Base-by-base conservation (phyloP, 768 basidiomycete genomes). In the Rhizopogon roseolus region DNA sequence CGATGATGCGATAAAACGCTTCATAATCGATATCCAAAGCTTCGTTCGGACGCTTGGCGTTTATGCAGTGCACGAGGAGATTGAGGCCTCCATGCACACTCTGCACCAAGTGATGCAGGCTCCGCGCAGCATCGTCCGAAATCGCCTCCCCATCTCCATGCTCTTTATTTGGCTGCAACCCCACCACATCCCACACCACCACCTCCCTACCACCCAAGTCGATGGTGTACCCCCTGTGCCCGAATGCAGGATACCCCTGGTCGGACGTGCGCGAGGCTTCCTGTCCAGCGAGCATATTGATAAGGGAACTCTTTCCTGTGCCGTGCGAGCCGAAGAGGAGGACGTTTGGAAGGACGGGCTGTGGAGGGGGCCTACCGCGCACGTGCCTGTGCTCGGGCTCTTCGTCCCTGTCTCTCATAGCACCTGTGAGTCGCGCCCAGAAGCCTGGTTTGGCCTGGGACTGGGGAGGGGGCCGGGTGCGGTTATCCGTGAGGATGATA, bases 281-380 rank as follows among this genome's bases (percentile, higher is more conserved):
- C 6, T 38, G 6, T 9, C 65, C 67, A 2, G 61, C 64, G 17
- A 78, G 54, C 62, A 78, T 64, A 54, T 77, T 78, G 54, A 78
- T 62, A n/a, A 78, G 55, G 11, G 73, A 75, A 54, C 76, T 78
- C 56, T 78, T 78, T 16, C 72, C 71, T 49, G 68, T 54, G 14
- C 77, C 75, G 1, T 67, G 65, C 49, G 76, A 74, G 16, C 77
- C 76, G 50, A 77, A 78, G 32, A 77, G 25, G 16, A 78, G 54
- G 29, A 77, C 42, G 39, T 76, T 78, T 4, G 46, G 46, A 16
- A 19, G 46, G 46, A 22, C 34, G 19, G 46, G 46, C 16, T 48
- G 46, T 36, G 46, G 46, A 5, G 34, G 46, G 14, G 36, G 46
- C 14, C 34, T 34, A 19, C 46, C 46, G 19, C 46, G 46, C 32